Evolutionary conservation across 23 red algal genomes (phyloP).

Genomic region (Rhodosorus marinus): DNA sequence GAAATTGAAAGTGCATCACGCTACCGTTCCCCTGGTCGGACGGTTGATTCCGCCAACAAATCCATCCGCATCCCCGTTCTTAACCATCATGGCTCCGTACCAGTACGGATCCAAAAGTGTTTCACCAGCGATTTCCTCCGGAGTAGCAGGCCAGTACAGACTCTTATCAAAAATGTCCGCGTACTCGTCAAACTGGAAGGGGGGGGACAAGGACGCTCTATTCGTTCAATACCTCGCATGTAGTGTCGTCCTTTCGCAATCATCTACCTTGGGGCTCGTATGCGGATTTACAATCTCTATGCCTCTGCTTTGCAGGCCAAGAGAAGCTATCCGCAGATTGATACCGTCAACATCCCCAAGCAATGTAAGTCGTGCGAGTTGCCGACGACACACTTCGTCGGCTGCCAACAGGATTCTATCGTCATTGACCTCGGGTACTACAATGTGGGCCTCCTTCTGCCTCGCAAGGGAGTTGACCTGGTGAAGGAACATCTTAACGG

Average conservation of each 20-base stretch:
- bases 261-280: neutral
- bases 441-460: neutral
- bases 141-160: too few species aligned
- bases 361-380: neutral
- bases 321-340: neutral
- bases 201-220: neutral
- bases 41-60: conserved; percentile 1
- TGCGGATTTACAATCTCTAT: neutral
- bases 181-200: neutral
- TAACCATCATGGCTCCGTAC: conserved; percentile 9
- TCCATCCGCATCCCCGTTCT: conserved; percentile 2
- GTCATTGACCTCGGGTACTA: conserved; percentile 11
- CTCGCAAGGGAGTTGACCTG: neutral
- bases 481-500: neutral
- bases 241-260: neutral
- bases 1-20: neutral
- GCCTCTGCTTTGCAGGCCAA: neutral
- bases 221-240: neutral
- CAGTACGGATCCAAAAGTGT: neutral
- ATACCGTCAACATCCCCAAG: neutral
- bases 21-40: neutral
- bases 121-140: too few species aligned
- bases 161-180: conserved; percentile 1
- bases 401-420: neutral
- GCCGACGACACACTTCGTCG: neutral